phyloP scores from a whole-genome alignment of 164 flowering plant species.

The Houttuynia cordata region DNA sequence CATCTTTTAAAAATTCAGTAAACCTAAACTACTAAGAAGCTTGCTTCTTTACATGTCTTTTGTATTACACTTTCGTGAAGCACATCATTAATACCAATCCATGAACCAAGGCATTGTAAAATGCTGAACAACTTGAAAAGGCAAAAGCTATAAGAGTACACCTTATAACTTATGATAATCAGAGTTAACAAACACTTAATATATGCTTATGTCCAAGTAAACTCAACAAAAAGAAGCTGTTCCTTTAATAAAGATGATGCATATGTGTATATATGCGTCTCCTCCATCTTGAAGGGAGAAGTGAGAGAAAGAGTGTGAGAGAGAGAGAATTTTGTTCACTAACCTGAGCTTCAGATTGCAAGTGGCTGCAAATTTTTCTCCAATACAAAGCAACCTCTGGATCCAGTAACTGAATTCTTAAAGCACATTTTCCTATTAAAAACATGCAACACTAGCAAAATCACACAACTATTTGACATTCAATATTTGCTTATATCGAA shows the following conservation, averaged over 20 bases:
- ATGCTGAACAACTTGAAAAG: too few relatives aligned
- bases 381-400: constrained; percentile 85
- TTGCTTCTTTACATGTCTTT: too few relatives aligned
- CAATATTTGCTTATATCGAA: neutral
- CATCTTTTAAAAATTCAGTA: too few relatives aligned
- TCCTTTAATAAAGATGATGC: neutral
- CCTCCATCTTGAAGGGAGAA: too few relatives aligned
- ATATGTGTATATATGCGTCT: neutral
- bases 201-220: neutral
- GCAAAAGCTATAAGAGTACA: neutral
- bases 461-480: neutral
- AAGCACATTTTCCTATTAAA: constrained; percentile 15
- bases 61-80: too few relatives aligned
- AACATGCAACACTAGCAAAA: neutral
- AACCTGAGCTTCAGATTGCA: constrained; percentile 79
- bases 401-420: constrained; percentile 53
- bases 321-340: constrained; percentile 6
- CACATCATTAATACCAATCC: too few relatives aligned
- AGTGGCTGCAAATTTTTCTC: constrained; percentile 61
- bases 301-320: neutral
- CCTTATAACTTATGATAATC: neutral
- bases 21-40: too few relatives aligned
- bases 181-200: neutral
- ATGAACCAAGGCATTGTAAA: neutral
- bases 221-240: neutral